Evolutionary conservation across 148 eudicot genomes (phyloP), one percentile per base, ranked within the genome.

Genomic region (Cornus florida): DNA sequence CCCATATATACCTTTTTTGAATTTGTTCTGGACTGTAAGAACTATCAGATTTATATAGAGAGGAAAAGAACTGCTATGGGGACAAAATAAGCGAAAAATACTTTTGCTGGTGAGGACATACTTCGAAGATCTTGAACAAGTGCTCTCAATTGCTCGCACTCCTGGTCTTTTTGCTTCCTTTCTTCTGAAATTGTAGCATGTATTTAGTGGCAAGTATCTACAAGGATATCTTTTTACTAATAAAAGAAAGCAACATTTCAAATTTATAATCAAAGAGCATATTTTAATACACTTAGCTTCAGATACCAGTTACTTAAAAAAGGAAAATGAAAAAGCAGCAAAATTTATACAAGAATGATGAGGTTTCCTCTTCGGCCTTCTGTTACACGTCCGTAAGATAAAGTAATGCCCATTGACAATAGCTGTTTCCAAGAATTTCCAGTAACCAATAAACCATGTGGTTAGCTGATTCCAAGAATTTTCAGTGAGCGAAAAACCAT

Each of bases 61-160:
- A 66, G 32, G 41, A 24, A 60, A 62, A 60, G 28, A 23, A 67
- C 31, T 43, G 22, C 32, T 62, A 67, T 10, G 7, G 28, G 72
- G 56, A 73, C 53, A 67, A 7, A 71, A 69, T 50, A 65, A 13
- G 56, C 59, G 23, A 46, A 28, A 41, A 71, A 75, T 50, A 22
- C 31, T 75, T 60, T 35, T 66, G 81, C 16, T 67, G 24, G 67
- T 69, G 73, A 70, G 48, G 78, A 71, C 91, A 73, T 92, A 96
- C 99, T 87, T 81, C 94, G 89, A 69, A 93, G 92, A 86, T 90
- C 93, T 80, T 88, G 91, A 82, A 96, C 83, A 86, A 91, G 95
- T 69, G 92, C 87, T 83, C 90, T 91, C 80, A 96, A 82, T 72
- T 96, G 97, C 64, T 83, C 35, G 78, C 87, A 87, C 86, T 93